Conservation (phyloP, 257 asterid genomes). For the Lavandula angustifolia region DNA sequence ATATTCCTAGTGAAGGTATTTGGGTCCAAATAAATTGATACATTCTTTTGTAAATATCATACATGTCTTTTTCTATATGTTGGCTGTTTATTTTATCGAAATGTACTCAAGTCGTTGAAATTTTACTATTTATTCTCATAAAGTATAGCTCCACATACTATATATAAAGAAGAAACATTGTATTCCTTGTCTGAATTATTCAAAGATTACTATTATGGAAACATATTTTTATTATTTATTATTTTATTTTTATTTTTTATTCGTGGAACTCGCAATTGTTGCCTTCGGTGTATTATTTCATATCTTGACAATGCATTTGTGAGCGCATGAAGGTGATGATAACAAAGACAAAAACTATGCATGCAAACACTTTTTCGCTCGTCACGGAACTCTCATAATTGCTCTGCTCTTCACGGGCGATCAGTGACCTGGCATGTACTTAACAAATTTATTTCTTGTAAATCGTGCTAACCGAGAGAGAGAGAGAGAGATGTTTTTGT, state of each 20-base stretch:
- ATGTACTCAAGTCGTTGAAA: too few species aligned
- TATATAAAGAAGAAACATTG: too few species aligned
- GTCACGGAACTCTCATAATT: background rate
- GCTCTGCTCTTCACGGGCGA: conserved; percentile 14
- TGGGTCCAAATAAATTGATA: conserved; percentile 41
- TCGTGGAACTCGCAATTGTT: too few species aligned
- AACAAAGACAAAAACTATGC: background rate
- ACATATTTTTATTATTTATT: too few species aligned
- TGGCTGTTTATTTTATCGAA: conserved; percentile 1
- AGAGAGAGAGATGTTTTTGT: background rate
- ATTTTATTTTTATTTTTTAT: background rate
- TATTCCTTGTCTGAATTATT: too few species aligned
- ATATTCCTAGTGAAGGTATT: conserved; percentile 51
- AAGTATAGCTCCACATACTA: too few species aligned
- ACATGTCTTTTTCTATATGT: background rate
- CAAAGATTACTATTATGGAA: too few species aligned
- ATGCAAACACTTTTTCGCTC: background rate
- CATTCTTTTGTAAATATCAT: conserved; percentile 23
- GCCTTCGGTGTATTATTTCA: too few species aligned
- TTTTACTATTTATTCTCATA: too few species aligned
- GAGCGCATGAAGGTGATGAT: conserved; percentile 8
- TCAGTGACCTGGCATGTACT: background rate
- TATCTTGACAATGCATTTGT: too few species aligned
- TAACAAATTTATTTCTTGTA: background rate
- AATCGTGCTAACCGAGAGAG: background rate